phyloP scores from a whole-genome alignment of 2,329 filamentous ascomycete species.

The Colletotrichum tofieldiae region DNA sequence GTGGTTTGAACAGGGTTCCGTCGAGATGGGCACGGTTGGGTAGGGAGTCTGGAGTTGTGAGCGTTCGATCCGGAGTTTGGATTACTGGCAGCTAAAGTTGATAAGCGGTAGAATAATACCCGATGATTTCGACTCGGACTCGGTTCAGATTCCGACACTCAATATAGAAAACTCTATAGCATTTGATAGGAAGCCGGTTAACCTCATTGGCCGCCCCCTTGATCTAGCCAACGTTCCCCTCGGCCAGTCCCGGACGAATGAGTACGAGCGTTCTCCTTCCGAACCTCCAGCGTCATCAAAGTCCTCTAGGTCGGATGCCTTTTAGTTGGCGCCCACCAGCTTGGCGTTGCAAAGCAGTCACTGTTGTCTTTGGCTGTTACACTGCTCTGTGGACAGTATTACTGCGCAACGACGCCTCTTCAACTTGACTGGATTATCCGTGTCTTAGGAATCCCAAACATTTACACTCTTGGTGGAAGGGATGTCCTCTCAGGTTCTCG shows the following conservation, averaged over 20 bases:
- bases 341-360: too few relatives aligned
- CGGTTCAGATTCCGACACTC: background rate
- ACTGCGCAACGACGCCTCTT: background rate
- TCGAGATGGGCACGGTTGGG: background rate
- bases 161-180: too few relatives aligned
- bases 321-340: too few relatives aligned
- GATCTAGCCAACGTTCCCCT: background rate
- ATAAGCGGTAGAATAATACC: background rate
- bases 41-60: background rate
- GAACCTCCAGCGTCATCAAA: too few relatives aligned
- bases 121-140: too few relatives aligned
- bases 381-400: background rate
- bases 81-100: background rate
- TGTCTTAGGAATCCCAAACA: background rate
- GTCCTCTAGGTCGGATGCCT: too few relatives aligned
- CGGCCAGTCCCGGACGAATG: too few relatives aligned
- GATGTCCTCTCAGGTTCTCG: too few relatives aligned
- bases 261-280: too few relatives aligned
- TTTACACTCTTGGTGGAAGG: too few relatives aligned
- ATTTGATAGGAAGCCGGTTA: background rate
- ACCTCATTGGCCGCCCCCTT: background rate
- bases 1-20: constrained; percentile 15
- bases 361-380: too few relatives aligned
- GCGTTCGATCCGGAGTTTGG: background rate
- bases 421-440: background rate